Base-by-base conservation (phyloP, 176 grass and related monocot species). In the Oryza australiensis region DNA sequence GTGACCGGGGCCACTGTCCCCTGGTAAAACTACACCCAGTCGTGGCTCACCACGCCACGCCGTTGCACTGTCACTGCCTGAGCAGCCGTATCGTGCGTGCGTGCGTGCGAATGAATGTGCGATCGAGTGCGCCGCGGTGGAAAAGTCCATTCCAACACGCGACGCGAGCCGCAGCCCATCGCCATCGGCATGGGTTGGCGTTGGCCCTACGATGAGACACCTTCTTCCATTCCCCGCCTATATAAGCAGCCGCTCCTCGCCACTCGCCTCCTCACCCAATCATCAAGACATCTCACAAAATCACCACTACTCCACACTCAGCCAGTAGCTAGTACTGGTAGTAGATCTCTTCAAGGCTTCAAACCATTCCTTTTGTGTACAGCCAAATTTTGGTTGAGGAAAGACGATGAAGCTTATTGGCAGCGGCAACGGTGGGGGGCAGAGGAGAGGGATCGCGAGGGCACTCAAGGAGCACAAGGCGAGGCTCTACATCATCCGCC, bases 401-500 rank as follows among this genome's bases (percentile, higher is more conserved):
- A 43, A 4, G 51, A 55, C n/a, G 51, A 55, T 55, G 51, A n/a
- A 55, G 51, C 51, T 55, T 0, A 55, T 55, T 9, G 51, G 51
- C 0, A 18, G 20, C 20, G 20, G 18, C 5, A 14, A 6, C 18
- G 7, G 51, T 6, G 20, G 51, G 6, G 51, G 51, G 5, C 51
- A n/a, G 20, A 55, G 51, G 51, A 55, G 51, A 55, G 51, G 51
- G 20, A 55, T 55, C 20, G 20, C 20, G 67, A 94, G 78, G 72
- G 68, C 87, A 73, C 76, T 92, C 3, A 92, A 82, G 77, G 77
- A 94, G 84, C 76, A 92, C 28, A 87, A 82, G 40, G 81, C 87
- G 53, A 89, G 83, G 78, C 84, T 94, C 72, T 88, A 92, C 70
- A 90, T 94, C 80, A 94, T 92, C 43, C 87, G 81, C 14, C 81